Conservation (phyloP, 1,284 basidiomycete genomes). For the Sporisorium iseilematis-ciliati region DNA sequence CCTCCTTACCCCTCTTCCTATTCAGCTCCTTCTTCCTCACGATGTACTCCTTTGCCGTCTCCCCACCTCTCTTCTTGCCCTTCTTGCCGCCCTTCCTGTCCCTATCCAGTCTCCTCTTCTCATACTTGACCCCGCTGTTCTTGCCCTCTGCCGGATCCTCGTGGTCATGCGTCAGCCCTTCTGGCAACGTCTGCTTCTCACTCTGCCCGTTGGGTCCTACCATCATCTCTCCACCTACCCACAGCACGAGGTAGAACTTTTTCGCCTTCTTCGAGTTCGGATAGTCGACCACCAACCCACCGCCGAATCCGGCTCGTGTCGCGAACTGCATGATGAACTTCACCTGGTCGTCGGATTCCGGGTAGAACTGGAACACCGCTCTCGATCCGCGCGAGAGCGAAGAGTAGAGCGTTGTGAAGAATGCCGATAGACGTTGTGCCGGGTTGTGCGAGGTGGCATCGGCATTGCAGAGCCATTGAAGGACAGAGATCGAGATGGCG, state of each 20-base stretch:
- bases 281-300: conserved; percentile 90
- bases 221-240: conserved; percentile 70
- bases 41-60: conserved; percentile 73
- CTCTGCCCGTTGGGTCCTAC: conserved; percentile 68
- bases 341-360: conserved; percentile 67
- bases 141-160: conserved; percentile 40
- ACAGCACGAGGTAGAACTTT: conserved; percentile 70
- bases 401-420: conserved; percentile 97
- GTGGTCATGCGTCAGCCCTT: conserved; percentile 57
- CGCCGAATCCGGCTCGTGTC: conserved; percentile 94
- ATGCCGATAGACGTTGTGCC: conserved; percentile 87
- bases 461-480: conserved; percentile 98
- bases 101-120: conserved; percentile 41
- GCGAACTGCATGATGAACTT: conserved; percentile 89
- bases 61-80: conserved; percentile 73
- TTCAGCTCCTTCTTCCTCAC: conserved; percentile 75
- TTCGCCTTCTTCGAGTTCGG: conserved; percentile 70
- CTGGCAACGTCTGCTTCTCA: conserved; percentile 55
- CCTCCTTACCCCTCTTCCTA: conserved; percentile 73
- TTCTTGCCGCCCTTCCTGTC: conserved; percentile 70
- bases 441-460: conserved; percentile 93
- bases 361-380: conserved; percentile 78
- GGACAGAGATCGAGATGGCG: conserved; percentile 96
- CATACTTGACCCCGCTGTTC: conserved; percentile 40
- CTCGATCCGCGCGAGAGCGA: conserved; percentile 90